phyloP scores from a whole-genome alignment of 345 rosid species.

The Geranium brycei region DNA sequence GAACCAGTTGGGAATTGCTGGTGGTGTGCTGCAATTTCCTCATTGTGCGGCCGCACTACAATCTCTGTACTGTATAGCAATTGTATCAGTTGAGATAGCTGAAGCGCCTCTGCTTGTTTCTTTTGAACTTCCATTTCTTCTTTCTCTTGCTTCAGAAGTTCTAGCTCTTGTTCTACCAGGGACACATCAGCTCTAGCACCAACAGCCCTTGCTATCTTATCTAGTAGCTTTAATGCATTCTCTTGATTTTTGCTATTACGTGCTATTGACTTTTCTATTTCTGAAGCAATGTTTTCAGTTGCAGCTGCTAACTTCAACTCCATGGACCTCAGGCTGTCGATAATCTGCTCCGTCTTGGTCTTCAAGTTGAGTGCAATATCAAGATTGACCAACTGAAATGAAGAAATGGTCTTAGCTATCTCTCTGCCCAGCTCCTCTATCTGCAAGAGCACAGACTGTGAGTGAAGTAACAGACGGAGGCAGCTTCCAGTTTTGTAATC shows the following conservation, averaged over 20 bases:
- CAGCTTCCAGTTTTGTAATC: conserved; percentile 29
- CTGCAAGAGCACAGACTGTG: conserved; percentile 13
- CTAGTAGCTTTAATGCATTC: conserved; percentile 24
- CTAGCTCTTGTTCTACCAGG: conserved; percentile 26
- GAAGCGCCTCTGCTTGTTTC: conserved; percentile 43
- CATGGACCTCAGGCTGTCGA: conserved; percentile 18
- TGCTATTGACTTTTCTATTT: conserved; percentile 23
- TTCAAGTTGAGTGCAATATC: conserved; percentile 22
- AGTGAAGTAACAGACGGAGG: conserved; percentile 25
- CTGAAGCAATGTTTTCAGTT: conserved; percentile 22
- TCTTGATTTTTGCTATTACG: conserved; percentile 16
- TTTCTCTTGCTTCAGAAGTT: conserved; percentile 30
- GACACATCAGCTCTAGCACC: conserved; percentile 21
- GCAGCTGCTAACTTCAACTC: conserved; percentile 19
- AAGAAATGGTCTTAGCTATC: conserved; percentile 33
- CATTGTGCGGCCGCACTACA: conserved; percentile 15
- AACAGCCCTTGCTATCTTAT: conserved; percentile 31
- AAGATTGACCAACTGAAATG: conserved; percentile 31
- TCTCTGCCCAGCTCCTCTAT: conserved; percentile 27
- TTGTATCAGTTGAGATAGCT: conserved; percentile 30
- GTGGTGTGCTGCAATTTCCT: conserved; percentile 8
- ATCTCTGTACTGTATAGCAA: conserved; percentile 29
- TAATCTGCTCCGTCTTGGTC: conserved; percentile 15
- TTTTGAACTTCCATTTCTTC: conserved; percentile 36
- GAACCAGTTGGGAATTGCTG: conserved; percentile 21